Evolutionary conservation across 768 basidiomycete genomes (phyloP), one percentile per base, ranked within the genome.

Genomic region (Suillus paluster): DNA sequence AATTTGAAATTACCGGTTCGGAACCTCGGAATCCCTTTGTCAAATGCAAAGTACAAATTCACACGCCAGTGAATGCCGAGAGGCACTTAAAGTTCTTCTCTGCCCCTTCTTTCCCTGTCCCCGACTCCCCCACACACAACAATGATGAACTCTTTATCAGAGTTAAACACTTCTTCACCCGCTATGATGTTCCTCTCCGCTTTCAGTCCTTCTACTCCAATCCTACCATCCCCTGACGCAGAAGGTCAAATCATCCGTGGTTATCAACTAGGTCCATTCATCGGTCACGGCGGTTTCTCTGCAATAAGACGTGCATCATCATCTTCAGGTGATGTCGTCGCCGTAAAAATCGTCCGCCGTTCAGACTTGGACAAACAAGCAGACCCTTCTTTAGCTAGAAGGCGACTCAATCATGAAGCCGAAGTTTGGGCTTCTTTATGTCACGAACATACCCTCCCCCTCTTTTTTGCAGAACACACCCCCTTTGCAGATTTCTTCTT

Each of bases 391-490:
- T 70, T 78, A 8, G 77, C 81, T 12, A 82, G 80, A 63, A 84
- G 83, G 63, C 84, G 83, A 49, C 80, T 94, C 46, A 82, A 87
- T 61, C 86, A 85, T 54, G 94, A 96, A 78, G 85, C 86, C 14
- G 70, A 78, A 14, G 78, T 92, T 15, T 95, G 94, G 94, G 77
- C 84, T 1, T 81, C 86, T 1, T 85, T 95, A 67, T 86, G 83
- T 57, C 95, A 96, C 72, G 92, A 94, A 70, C 89, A 95, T 68
- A 84, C 95, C 64, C 84, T 97, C 17, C 94, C 95, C 12, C 85
- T 97, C 48, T 93, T 95, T 72, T 80, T 85, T 46, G 77, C 78
- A 19, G 77, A 83, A 57, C 84, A 88, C 67, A 84, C 86, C 0
- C 64, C 81, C 46, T 84, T 84, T 62, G 86, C 89, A 57, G 87